Base-by-base conservation (phyloP, 2,329 filamentous ascomycete species). In the Thelonectria rubi region DNA sequence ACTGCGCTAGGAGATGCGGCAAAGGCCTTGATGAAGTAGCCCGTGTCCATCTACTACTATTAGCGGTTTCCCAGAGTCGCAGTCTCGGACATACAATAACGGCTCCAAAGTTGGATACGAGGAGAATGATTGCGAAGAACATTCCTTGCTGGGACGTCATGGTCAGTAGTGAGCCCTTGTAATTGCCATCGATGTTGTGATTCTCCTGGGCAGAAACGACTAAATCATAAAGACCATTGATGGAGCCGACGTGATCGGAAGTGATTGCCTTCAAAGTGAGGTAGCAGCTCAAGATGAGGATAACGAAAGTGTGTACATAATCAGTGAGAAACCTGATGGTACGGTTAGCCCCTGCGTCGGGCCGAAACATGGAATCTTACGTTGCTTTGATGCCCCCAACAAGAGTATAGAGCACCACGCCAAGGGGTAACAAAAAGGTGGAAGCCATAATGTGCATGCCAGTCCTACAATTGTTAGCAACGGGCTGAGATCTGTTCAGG, bases 1-100 rank as follows among this genome's bases (percentile, higher is more conserved):
- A 93, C 93, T 65, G 94, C 89, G 1, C 93, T 89, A 2, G 92
- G 92, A 18, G 87, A 89, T 0, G 93, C 93, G 12, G 93, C 92
- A 71, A 97, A 96, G 12, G 92, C 93, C 77, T 97, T 96, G 82
- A 95, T 94, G 79, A 93, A 96, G 81, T 95, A 97, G 15, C 90
- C 88, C 67, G 93, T 93, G 73, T 95, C 93, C 50, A 92, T 83
- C 80, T 62, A 30, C 9, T 1, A 4, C 15, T 1, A 40, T 59
- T 34, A 59, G 45, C 21, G 20, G 34, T 30, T 14, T 34, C 10
- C 10, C 12, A 5, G 14, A 6, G 9, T 26, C 12, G 4, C 20
- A 3, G 3, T 2, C 1, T 17, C 18, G 40, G 10, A 54, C 61
- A 47, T 26, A 61, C 57, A 47, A 95, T 94, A 1, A 95, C 91